Base-by-base conservation (phyloP, 78 protist species). In the Bodo saltans region DNA sequence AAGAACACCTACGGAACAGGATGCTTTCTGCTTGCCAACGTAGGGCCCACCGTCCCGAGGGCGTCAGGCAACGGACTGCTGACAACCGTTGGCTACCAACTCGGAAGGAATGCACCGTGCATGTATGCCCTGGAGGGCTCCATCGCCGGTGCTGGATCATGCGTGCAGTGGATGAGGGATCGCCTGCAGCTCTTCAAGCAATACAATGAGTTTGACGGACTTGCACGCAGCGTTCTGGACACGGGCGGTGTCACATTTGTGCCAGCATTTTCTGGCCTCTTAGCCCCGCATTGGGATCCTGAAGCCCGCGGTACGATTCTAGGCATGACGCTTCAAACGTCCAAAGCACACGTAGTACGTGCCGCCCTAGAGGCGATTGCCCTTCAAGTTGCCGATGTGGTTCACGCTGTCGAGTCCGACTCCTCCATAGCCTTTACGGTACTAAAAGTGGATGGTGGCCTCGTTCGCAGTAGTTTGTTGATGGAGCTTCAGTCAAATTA, bases 1-100 rank as follows among this genome's bases (percentile, higher is more conserved):
- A 97, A 97, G 81, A 92, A 85, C 79, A 96, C 99, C 25, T 97
- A 96, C 83, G 99, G 99, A 25, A 95, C 99, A 32, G 98, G 99
- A 12, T 93, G 98, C 76, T 98, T 98, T 91, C 39, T 97, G 53
- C 85, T 98, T 73, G 37, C 84, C 60, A 93, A 97, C 85, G 93
- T 91, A 4, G 99, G 99, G 42, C 40, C 53, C 1, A 73, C 34
- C 3, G 72, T 87, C 32, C 93, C 95, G 3, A 67, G 72, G 71
- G 8, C 29, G 12, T 91, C 96, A 0, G 78, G 39, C n/a, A 70
- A 89, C 87, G 99, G 99, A 27, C 88, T 98, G 38, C 83, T 98
- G 38, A 89, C 99, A 25, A 98, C 99, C 0, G 97, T 95, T 4
- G 90, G 90, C 29, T 97, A 90, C 76, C 76, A 94, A 70, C 68